Conservation (phyloP, 2,329 filamentous ascomycete species). For the Leptoxyphium fumago region DNA sequence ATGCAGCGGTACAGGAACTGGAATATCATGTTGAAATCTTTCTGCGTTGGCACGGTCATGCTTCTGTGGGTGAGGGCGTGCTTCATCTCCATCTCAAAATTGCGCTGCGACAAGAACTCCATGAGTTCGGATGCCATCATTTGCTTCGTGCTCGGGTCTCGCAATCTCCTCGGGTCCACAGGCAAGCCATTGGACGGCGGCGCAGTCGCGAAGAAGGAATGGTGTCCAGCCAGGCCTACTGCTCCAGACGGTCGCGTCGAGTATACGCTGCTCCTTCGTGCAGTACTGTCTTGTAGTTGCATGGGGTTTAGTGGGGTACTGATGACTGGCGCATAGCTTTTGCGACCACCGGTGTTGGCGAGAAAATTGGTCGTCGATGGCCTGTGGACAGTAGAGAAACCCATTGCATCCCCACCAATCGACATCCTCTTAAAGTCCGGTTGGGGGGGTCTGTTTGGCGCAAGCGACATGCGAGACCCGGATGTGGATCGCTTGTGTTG, state of each 20-base stretch:
- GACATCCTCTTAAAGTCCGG: constrained; percentile 76
- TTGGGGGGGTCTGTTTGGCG: constrained; percentile 67
- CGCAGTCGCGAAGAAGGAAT: constrained; percentile 88
- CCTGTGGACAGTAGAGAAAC: constrained; percentile 71
- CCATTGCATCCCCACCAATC: constrained; percentile 65
- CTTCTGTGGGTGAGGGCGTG: constrained; percentile 82
- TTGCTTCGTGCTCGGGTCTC: constrained; percentile 64
- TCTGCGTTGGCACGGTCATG: constrained; percentile 87
- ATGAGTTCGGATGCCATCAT: constrained; percentile 78
- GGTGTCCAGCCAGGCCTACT: constrained; percentile 47
- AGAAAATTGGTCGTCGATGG: constrained; percentile 60
- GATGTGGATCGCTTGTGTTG: constrained; percentile 73
- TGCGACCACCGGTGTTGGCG: constrained; percentile 44
- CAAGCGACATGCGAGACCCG: constrained; percentile 71
- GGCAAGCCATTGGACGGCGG: constrained; percentile 70
- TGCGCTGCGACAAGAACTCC: constrained; percentile 83
- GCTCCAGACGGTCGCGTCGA: constrained; percentile 44
- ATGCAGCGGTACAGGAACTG: constrained; percentile 96
- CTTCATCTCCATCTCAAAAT: constrained; percentile 97
- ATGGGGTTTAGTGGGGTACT: constrained; percentile 31
- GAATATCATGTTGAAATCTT: constrained; percentile 96
- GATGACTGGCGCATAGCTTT: constrained; percentile 52
- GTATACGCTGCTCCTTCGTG: constrained; percentile 60
- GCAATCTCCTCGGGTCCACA: constrained; percentile 72
- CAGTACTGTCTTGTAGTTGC: constrained; percentile 41